Percentiles rank a stretch among this genome's conserved stretches.
phyloP scores from a whole-genome alignment of 495 filamentous ascomycete genomes.

The Apodospora peruviana region DNA sequence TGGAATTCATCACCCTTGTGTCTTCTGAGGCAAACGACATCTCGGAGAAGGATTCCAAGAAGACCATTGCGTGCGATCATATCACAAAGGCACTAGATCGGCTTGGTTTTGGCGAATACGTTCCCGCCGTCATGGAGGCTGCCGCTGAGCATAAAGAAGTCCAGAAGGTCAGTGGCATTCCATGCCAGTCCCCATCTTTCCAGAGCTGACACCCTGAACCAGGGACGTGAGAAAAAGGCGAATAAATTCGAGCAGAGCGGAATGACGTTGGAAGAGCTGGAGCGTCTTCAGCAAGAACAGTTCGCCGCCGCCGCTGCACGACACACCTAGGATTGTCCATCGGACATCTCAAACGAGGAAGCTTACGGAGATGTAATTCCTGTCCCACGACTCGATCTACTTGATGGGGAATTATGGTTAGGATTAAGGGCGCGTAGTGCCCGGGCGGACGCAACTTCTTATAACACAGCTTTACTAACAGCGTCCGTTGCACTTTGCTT shows the following conservation, averaged over 20 bases:
- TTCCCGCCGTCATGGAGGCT: constrained; percentile 77
- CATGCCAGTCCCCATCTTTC: not conserved
- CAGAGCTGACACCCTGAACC: constrained; percentile 10
- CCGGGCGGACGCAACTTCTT: too few species aligned
- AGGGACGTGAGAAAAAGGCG: constrained; percentile 94
- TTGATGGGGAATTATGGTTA: too few species aligned
- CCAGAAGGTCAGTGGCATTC: constrained; percentile 72
- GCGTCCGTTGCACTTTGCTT: too few species aligned
- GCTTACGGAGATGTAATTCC: too few species aligned
- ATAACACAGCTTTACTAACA: too few species aligned
- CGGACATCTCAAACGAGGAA: too few species aligned
- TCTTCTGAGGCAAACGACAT: constrained; percentile 98
- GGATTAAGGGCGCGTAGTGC: too few species aligned
- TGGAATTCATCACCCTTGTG: constrained; percentile 97
- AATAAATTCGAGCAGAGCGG: constrained; percentile 95
- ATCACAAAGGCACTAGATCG: constrained; percentile 87
- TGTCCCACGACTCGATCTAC: too few species aligned
- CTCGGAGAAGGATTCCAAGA: constrained; percentile 95
- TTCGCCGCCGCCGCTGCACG: constrained; percentile 67
- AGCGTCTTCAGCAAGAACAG: constrained; percentile 82
- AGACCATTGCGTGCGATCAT: constrained; percentile 96
- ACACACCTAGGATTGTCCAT: constrained; percentile 26
- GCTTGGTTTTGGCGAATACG: constrained; percentile 86
- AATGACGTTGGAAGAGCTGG: constrained; percentile 79
- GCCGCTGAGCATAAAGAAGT: constrained; percentile 89